Evolutionary conservation across 2,329 filamentous ascomycete genomes (phyloP).

Genomic region (Fusarium clavum): DNA sequence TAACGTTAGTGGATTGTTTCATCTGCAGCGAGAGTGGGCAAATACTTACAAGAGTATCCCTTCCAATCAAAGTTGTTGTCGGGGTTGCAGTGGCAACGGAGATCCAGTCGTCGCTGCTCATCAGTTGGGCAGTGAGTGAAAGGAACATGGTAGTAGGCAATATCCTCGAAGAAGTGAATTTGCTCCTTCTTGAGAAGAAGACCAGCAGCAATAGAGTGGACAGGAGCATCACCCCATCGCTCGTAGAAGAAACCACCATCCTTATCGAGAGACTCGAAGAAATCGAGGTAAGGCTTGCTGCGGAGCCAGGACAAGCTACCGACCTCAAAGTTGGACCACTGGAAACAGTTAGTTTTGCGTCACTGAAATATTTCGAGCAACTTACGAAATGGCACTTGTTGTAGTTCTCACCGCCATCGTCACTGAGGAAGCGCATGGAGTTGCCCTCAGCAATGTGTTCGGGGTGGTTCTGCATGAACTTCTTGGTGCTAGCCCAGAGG

Average conservation of each 20-base stretch:
- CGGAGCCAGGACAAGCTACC: conserved; percentile 94
- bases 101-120: conserved; percentile 83
- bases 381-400: conserved; percentile 97
- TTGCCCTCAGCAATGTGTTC: conserved; percentile 88
- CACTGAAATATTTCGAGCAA: too few species aligned
- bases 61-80: conserved; percentile 99
- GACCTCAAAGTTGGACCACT: conserved; percentile 99
- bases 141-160: conserved; percentile 96
- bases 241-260: conserved; percentile 99
- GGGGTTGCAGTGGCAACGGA: conserved; percentile 95
- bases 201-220: conserved; percentile 95
- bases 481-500: conserved; percentile 94
- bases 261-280: conserved; percentile 86
- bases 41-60: conserved; percentile 87
- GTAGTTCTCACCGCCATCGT: conserved; percentile 91
- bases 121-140: conserved; percentile 98
- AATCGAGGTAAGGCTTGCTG: conserved; percentile 88
- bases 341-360: conserved; percentile 41
- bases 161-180: conserved; percentile 99
- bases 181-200: conserved; percentile 91
- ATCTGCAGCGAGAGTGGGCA: background rate
- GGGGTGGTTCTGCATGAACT: conserved; percentile 90
- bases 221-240: conserved; percentile 96
- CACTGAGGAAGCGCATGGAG: conserved; percentile 89
- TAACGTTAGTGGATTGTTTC: conserved; percentile 17